Percentiles rank a stretch among this genome's conserved stretches.
These are phyloP conservation scores for Betula pendula DNA, from an alignment of 306 rosid species.

Conservation along the genomic window DNA sequence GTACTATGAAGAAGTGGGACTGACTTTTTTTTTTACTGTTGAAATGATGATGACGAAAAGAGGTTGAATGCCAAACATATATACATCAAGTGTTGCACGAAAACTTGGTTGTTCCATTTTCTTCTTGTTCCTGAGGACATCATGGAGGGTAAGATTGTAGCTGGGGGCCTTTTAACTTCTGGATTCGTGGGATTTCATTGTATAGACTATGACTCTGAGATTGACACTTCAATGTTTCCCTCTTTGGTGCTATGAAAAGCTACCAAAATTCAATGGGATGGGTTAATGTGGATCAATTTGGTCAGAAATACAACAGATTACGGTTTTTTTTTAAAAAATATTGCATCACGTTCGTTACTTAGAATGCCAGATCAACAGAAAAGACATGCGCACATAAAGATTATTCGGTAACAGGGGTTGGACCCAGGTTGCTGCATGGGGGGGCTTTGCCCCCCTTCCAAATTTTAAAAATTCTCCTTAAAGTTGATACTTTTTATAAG, in stretches of 20 bases:
- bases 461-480: too few species aligned
- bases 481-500: too few species aligned
- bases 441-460: too few species aligned
- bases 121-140: conserved; percentile 93
- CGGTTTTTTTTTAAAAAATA: background rate
- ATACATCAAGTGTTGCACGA: conserved; percentile 90
- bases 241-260: background rate
- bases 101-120: conserved; percentile 96
- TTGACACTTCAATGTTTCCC: conserved; percentile 1
- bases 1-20: conserved; percentile 12
- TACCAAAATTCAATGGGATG: background rate
- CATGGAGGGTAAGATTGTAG: conserved; percentile 68
- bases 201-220: background rate
- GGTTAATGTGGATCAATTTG: background rate
- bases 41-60: conserved; percentile 70
- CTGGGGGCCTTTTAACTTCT: background rate
- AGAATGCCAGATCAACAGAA: background rate
- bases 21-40: conserved; percentile 23
- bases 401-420: too few species aligned
- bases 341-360: background rate
- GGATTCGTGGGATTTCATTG: conserved; percentile 6
- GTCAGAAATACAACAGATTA: background rate
- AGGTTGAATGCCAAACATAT: conserved; percentile 89
- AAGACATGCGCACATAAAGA: background rate
- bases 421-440: too few species aligned